Percentiles rank a stretch among this genome's conserved stretches.
Conservation (phyloP, 148 eudicot species). For the Rhododendron simsii region DNA sequence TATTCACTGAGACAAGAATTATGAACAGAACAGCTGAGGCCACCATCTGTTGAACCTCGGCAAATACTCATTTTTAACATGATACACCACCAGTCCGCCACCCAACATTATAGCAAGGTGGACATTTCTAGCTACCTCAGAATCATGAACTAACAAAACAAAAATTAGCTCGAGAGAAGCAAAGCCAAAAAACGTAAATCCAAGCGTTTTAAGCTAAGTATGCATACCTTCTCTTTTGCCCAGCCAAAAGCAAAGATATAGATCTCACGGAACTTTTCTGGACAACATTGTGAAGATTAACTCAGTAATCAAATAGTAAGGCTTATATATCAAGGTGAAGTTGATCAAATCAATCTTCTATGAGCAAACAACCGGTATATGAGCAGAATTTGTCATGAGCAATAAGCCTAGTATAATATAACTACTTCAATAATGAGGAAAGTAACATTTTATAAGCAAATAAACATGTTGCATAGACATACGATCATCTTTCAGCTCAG, state of each 20-base stretch:
- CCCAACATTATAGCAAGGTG: not conserved
- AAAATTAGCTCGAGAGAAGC: not conserved
- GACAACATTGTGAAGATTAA: conserved; percentile 8
- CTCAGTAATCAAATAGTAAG: not conserved
- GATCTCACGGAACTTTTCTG: conserved; percentile 93
- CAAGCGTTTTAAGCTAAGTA: not conserved
- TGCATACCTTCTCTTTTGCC: conserved; percentile 95
- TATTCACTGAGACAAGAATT: not conserved
- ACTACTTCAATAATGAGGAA: not conserved
- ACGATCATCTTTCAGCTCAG: conserved; percentile 95
- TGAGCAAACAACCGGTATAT: not conserved
- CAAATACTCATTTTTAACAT: not conserved
- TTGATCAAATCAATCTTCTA: conserved; percentile 7
- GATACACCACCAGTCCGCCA: not conserved
- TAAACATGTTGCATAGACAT: conserved; percentile 15
- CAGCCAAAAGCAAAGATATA: conserved; percentile 92
- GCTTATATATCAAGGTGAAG: not conserved
- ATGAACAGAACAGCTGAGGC: not conserved
- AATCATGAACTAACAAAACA: not conserved
- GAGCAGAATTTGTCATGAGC: not conserved
- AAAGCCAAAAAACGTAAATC: not conserved
- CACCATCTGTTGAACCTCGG: not conserved
- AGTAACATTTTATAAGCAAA: not conserved
- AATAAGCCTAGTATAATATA: not conserved
- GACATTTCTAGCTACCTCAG: not conserved